Evolutionary conservation across 139 green algal genomes (phyloP).

Genomic region (Picochlorum sp.): DNA sequence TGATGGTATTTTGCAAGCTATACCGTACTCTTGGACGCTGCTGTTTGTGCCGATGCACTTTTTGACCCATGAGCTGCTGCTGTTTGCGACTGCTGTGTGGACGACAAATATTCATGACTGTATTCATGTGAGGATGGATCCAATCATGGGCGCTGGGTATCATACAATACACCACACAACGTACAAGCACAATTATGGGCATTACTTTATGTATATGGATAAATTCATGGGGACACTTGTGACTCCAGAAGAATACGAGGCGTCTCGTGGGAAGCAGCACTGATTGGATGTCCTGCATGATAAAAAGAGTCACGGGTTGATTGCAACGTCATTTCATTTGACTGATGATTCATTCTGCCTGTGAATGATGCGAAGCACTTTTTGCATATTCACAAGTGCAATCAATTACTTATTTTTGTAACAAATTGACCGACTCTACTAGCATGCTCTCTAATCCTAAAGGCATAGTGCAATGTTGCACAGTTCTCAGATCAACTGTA

Average conservation of each 20-base stretch:
- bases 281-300: no score
- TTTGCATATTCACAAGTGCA: no score
- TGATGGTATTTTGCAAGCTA: conserved; percentile 74
- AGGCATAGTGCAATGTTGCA: no score
- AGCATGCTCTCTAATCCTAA: no score
- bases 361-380: no score
- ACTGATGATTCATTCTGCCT: no score
- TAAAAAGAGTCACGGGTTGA: no score
- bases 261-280: not conserved
- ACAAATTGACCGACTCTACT: no score
- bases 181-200: conserved; percentile 92
- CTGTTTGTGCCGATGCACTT: conserved; percentile 85
- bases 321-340: no score
- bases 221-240: conserved; percentile 49
- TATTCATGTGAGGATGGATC: conserved; percentile 56
- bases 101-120: conserved; percentile 95
- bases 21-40: conserved; percentile 72
- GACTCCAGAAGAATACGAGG: conserved; percentile 24
- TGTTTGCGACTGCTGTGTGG: conserved; percentile 88
- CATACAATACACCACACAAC: conserved; percentile 94
- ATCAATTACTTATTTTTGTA: no score
- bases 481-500: no score
- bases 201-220: conserved; percentile 88
- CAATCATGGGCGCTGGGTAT: conserved; percentile 92
- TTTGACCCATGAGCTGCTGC: conserved; percentile 82